Percentiles rank a stretch among this genome's conserved stretches.
These are phyloP conservation scores for Solanum chacoense DNA, from an alignment of 305 asterid species.

Conservation along the genomic window DNA sequence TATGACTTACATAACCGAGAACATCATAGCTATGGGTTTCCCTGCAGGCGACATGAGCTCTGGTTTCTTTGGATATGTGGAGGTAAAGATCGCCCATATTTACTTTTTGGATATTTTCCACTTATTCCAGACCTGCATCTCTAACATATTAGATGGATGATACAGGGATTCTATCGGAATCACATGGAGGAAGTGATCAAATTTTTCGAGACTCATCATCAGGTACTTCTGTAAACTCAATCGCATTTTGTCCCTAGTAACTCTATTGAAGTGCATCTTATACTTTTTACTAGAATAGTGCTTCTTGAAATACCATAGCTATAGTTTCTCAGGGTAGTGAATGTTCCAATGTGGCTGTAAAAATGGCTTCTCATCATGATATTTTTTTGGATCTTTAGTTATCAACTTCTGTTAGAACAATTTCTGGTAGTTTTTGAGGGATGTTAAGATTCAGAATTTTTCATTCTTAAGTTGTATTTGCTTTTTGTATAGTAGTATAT, in stretches of 20 bases:
- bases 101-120: slow-evolving; percentile 5
- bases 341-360: not conserved
- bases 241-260: not conserved
- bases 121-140: not conserved
- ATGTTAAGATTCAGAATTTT: not conserved
- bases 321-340: not conserved
- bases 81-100: slow-evolving; percentile 34
- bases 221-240: slow-evolving; percentile 32
- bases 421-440: not conserved
- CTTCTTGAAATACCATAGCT: not conserved
- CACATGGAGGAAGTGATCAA: slow-evolving; percentile 99
- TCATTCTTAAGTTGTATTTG: not conserved
- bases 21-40: slow-evolving; percentile 96
- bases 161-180: slow-evolving; percentile 89
- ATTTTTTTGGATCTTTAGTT: not conserved
- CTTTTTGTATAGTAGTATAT: not conserved
- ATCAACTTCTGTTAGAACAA: not conserved
- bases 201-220: slow-evolving; percentile 96
- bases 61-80: slow-evolving; percentile 90
- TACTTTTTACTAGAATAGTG: not conserved
- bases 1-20: slow-evolving; percentile 96
- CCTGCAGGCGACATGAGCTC: slow-evolving; percentile 99
- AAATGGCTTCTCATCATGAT: not conserved
- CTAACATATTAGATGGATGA: slow-evolving; percentile 14
- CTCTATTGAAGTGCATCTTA: not conserved